phyloP scores from a whole-genome alignment of 1,139 yeast species.

The Yamadazyma friedrichii region DNA sequence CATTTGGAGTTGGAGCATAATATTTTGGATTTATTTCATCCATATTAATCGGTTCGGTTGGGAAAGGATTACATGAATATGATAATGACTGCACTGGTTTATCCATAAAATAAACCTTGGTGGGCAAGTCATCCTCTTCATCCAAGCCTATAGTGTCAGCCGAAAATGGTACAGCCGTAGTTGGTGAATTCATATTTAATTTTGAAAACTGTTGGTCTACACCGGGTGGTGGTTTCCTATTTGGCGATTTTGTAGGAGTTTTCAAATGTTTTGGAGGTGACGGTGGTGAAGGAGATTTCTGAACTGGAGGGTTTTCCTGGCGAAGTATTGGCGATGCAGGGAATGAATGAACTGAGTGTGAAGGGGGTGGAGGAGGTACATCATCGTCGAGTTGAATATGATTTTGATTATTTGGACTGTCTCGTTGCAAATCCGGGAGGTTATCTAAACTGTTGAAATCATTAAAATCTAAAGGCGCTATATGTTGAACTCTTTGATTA shows the following conservation, averaged over 20 bases:
- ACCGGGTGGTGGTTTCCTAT: conserved; percentile 24
- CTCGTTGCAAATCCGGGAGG: conserved; percentile 21
- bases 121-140: conserved; percentile 26
- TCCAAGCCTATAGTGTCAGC: conserved; percentile 46
- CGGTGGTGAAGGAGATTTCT: neutral
- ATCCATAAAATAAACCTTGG: conserved; percentile 37
- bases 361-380: conserved; percentile 17
- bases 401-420: conserved; percentile 11
- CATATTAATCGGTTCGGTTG: conserved; percentile 21
- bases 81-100: conserved; percentile 33
- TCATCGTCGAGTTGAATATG: conserved; percentile 4
- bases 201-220: conserved; percentile 15
- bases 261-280: conserved; percentile 4
- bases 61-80: conserved; percentile 18
- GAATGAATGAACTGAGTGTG: conserved; percentile 10
- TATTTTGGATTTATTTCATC: conserved; percentile 45
- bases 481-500: conserved; percentile 6
- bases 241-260: conserved; percentile 9
- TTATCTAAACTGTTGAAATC: conserved; percentile 18
- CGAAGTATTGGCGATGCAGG: neutral
- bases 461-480: conserved; percentile 13
- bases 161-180: conserved; percentile 40
- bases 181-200: conserved; percentile 13
- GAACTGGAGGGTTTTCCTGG: neutral
- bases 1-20: conserved; percentile 49